These are phyloP conservation scores for Fusarium sp. DNA, from an alignment of 2,329 filamentous ascomycete species.

Conservation along the genomic window DNA sequence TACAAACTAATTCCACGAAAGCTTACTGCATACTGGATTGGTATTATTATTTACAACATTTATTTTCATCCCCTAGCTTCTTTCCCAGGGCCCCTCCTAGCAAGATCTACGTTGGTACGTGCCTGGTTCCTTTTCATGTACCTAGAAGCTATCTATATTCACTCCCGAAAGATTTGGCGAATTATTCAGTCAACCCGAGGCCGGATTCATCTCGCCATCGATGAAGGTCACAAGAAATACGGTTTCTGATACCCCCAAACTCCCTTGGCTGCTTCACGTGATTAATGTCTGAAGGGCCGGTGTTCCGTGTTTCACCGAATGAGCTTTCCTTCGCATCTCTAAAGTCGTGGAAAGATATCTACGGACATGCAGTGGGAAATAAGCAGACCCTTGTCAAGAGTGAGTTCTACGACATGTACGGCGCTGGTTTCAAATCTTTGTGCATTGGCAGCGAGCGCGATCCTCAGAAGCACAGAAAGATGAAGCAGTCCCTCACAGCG, in stretches of 20 bases:
- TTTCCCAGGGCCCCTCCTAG: not conserved
- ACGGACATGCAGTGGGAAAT: not conserved
- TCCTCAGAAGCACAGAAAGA: not conserved
- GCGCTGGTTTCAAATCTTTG: fast-evolving
- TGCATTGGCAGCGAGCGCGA: not conserved
- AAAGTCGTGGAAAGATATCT: not conserved
- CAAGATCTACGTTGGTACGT: not conserved
- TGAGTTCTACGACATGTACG: not conserved
- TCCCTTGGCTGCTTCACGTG: not conserved
- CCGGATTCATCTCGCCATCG: not conserved
- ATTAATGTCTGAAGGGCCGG: not conserved
- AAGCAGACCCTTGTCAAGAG: not conserved
- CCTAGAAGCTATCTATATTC: not conserved
- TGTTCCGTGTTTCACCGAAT: not conserved
- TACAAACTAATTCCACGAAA: not conserved
- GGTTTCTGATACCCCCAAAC: not conserved
- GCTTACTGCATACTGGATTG: not conserved
- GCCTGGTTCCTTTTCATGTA: not conserved
- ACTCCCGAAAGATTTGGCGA: not conserved
- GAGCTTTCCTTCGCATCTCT: not conserved
- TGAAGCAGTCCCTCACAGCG: not conserved
- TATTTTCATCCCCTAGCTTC: not conserved
- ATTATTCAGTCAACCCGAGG: not conserved
- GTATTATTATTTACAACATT: not conserved
- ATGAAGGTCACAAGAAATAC: not conserved